Base-by-base conservation (phyloP, 148 eudicot species). In the Suaeda aralocaspica region DNA sequence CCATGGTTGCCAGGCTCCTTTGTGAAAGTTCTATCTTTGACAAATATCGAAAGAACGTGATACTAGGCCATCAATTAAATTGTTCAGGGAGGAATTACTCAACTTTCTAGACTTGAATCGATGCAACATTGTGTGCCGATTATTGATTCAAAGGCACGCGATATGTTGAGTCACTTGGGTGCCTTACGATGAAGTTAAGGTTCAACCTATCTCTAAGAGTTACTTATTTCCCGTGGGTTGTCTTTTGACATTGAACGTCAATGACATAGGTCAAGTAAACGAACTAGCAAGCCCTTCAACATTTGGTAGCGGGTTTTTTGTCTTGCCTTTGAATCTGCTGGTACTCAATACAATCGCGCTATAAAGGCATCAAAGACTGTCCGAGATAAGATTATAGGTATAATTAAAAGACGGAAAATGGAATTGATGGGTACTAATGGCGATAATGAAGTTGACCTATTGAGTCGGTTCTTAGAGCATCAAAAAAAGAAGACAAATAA, bases 1-100 rank as follows among this genome's bases (percentile, higher is more conserved):
- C 36, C 50, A 15, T 69, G 72, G 72, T 39, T 44, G 30, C 72
- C 72, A 1, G 64, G 28, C 15, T 52, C 76, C 4, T 2, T 65
- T 9, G 8, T 28, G 2, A 33, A 39, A 12, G 2, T 31, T 18
- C 34, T 71, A 12, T 18, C 39, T 10, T 15, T 62, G 0, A 14
- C 60, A 2, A 62, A 34, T 5, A 50, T 50, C 9, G 48, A 61
- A n/a, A 7, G 36, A 4, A 16, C 46, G 46, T n/a, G n/a, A 18
- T 50, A 28, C 0, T 41, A 22, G 48, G 0, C 9, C 64, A 15
- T 26, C 71, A 19, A 6, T 31, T 44, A 31, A 29, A 0, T 30
- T 31, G 15, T 21, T 30, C 19, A 0, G 4, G 15, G n/a, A 30
- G 6, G 59, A 71, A 21, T 15, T 42, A 5, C 49, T 49, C 10